phyloP scores from a whole-genome alignment of 352 stramenopile genomes.

The Globisporangium polare region DNA sequence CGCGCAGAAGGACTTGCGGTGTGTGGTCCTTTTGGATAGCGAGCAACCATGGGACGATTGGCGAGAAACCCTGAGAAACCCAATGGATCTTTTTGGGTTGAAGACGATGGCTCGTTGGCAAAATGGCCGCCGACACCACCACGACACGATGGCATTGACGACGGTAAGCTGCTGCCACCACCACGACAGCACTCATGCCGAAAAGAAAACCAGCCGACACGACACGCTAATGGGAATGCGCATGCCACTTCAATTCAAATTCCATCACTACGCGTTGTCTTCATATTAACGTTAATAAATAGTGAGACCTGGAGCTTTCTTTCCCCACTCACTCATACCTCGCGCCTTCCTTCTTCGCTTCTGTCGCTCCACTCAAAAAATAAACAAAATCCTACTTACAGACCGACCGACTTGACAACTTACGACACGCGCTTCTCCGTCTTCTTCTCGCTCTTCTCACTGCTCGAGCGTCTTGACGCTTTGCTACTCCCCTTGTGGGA shows the following conservation, averaged over 20 bases:
- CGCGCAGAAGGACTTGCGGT: neutral
- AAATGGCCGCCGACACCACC: too few species aligned
- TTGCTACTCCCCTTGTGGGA: constrained; percentile 8
- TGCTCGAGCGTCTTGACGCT: neutral
- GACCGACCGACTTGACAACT: constrained; percentile 7
- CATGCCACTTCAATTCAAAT: too few species aligned
- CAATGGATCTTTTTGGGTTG: neutral
- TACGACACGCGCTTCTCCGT: neutral
- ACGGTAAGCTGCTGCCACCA: too few species aligned
- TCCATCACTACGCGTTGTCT: too few species aligned
- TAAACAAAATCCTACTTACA: constrained; percentile 5
- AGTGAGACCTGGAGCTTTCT: neutral
- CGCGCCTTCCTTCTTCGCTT: neutral
- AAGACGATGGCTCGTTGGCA: neutral
- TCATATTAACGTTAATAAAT: too few species aligned
- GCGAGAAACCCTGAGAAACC: neutral
- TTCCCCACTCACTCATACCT: neutral
- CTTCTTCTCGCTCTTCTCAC: constrained; percentile 1
- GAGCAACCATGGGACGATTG: neutral
- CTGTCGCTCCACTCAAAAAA: neutral
- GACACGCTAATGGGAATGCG: too few species aligned
- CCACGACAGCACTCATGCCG: too few species aligned
- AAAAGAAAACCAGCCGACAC: too few species aligned
- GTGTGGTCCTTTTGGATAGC: neutral
- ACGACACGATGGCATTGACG: too few species aligned